Evolutionary conservation across 148 eudicot species (phyloP).

Genomic region (Rhododendron simsii): DNA sequence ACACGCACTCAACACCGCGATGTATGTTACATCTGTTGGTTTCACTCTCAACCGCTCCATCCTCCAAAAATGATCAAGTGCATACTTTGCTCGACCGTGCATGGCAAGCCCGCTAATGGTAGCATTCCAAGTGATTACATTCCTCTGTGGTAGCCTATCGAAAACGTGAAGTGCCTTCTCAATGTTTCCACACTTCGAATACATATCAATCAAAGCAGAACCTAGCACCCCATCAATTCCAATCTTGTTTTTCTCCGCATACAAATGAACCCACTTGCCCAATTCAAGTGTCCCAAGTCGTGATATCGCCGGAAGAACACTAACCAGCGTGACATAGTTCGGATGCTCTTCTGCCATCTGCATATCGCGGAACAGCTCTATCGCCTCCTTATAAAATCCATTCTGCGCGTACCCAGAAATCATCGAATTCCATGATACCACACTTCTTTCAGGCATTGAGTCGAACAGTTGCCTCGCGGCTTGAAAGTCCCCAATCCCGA

Average conservation of each 20-base stretch:
- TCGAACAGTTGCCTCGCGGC: slow-evolving; percentile 49
- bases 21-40: slow-evolving; percentile 54
- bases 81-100: slow-evolving; percentile 52
- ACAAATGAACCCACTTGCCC: slow-evolving; percentile 59
- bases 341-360: slow-evolving; percentile 31
- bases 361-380: slow-evolving; percentile 50
- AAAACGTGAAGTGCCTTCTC: slow-evolving; percentile 53
- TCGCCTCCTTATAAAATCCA: slow-evolving; percentile 37
- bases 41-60: slow-evolving; percentile 38
- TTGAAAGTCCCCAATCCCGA: slow-evolving; percentile 25
- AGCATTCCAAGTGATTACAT: slow-evolving; percentile 54
- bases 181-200: slow-evolving; percentile 66
- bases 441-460: slow-evolving; percentile 45
- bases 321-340: slow-evolving; percentile 50
- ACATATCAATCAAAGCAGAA: slow-evolving; percentile 71
- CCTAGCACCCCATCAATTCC: slow-evolving; percentile 44
- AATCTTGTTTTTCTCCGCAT: slow-evolving; percentile 43
- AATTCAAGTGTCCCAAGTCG: slow-evolving; percentile 49
- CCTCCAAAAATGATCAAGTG: slow-evolving; percentile 38
- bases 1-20: slow-evolving; percentile 54
- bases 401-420: slow-evolving; percentile 47
- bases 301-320: slow-evolving; percentile 56
- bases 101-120: slow-evolving; percentile 57
- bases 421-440: slow-evolving; percentile 60
- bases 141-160: slow-evolving; percentile 29